phyloP scores from a whole-genome alignment of 306 rosid genomes.

The Echinosophora koreensis region DNA sequence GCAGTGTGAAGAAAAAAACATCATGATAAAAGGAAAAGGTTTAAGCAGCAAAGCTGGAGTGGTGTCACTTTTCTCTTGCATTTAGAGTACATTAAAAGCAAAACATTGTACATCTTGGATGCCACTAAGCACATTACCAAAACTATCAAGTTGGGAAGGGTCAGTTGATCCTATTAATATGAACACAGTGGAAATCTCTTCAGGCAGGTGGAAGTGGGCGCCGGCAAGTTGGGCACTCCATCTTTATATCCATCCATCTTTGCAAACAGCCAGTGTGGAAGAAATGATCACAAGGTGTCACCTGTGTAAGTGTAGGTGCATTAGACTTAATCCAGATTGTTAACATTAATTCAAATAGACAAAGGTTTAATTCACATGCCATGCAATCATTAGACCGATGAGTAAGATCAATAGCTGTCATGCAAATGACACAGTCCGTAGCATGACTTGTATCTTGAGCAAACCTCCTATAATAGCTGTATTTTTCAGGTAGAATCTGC shows the following conservation, averaged over 20 bases:
- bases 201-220: slow-evolving; percentile 91
- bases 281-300: slow-evolving; percentile 98
- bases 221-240: slow-evolving; percentile 99
- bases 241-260: slow-evolving; percentile 99
- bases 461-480: slow-evolving; percentile 81
- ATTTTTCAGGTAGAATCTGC: slow-evolving; percentile 97
- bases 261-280: slow-evolving; percentile 97
- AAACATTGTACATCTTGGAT: slow-evolving; percentile 39
- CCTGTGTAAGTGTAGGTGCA: slow-evolving; percentile 57
- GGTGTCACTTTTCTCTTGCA: not conserved
- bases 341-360: slow-evolving; percentile 26
- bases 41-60: not conserved
- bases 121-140: slow-evolving; percentile 55
- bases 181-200: slow-evolving; percentile 49
- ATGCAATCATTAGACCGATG: slow-evolving; percentile 87
- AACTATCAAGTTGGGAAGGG: slow-evolving; percentile 58
- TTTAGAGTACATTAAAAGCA: not conserved
- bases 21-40: not conserved
- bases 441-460: slow-evolving; percentile 70
- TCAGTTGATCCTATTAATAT: slow-evolving; percentile 67
- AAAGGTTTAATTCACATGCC: slow-evolving; percentile 55
- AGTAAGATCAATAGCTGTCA: slow-evolving; percentile 77
- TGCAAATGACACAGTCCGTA: slow-evolving; percentile 94
- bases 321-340: slow-evolving; percentile 43
- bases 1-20: slow-evolving; percentile 6